A percentile compares a stretch with the other conserved stretches of the same genome.
Evolutionary conservation across 2,329 filamentous ascomycete species (phyloP).

Genomic region (Parafenestella ontariensis): DNA sequence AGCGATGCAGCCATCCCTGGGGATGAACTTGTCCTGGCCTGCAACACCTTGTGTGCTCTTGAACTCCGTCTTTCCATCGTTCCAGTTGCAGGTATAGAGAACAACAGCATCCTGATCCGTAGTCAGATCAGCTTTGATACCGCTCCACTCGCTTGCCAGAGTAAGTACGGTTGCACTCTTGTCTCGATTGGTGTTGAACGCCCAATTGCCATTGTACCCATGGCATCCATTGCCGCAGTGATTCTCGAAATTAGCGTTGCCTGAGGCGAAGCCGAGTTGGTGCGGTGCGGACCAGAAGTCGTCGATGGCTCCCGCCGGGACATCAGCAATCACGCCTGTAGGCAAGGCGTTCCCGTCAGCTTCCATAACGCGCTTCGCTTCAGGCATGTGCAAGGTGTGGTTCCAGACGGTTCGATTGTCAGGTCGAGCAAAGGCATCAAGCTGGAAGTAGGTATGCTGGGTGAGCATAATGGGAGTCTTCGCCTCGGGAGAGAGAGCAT

Average conservation of each 20-base stretch:
- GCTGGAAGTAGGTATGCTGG: constrained; percentile 47
- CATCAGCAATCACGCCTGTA: constrained; percentile 40
- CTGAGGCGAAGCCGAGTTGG: constrained; percentile 40
- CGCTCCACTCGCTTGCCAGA: constrained; percentile 38
- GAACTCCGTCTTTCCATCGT: constrained; percentile 44
- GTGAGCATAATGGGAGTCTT: constrained; percentile 44
- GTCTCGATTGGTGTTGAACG: constrained; percentile 34
- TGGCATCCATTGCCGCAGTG: constrained; percentile 45
- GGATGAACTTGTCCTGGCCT: constrained; percentile 41
- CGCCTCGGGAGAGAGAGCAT: constrained; percentile 35
- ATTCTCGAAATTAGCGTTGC: constrained; percentile 32
- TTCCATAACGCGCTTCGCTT: constrained; percentile 34
- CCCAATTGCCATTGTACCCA: constrained; percentile 45
- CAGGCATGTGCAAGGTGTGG: constrained; percentile 43
- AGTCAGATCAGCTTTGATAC: constrained; percentile 41
- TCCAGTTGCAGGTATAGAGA: constrained; percentile 47
- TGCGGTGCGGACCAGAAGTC: constrained; percentile 44
- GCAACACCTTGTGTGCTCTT: constrained; percentile 41
- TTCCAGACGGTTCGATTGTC: constrained; percentile 43
- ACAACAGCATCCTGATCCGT: constrained; percentile 45
- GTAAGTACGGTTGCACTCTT: constrained; percentile 33
- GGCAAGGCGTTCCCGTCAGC: constrained; percentile 39
- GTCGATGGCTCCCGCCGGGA: constrained; percentile 31
- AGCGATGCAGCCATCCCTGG: constrained; percentile 43
- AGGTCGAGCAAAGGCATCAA: constrained; percentile 42